Evolutionary conservation across 2,329 filamentous ascomycete species (phyloP).

Genomic region (Sporothrix luriei): DNA sequence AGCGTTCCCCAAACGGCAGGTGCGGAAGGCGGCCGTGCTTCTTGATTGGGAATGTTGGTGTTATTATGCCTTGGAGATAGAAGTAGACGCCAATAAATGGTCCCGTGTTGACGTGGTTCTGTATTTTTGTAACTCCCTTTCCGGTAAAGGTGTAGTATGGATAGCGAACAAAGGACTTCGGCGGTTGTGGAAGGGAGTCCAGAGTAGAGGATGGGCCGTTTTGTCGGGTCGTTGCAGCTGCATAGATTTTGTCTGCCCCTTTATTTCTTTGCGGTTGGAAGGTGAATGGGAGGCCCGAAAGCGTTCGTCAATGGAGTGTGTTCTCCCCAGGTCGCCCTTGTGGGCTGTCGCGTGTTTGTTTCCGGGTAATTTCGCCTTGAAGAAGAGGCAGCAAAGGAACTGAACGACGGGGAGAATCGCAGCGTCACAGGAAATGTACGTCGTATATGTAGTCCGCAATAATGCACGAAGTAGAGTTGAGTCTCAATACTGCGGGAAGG

Average conservation of each 20-base stretch:
- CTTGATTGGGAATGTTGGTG: slow-evolving; percentile 8
- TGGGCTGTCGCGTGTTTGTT: slow-evolving; percentile 13
- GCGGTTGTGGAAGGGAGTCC: slow-evolving; percentile 26
- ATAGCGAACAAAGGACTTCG: neutral
- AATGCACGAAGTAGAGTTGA: slow-evolving; percentile 13
- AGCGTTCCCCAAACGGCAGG: slow-evolving; percentile 6
- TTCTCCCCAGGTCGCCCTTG: neutral
- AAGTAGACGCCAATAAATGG: neutral
- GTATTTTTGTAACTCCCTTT: neutral
- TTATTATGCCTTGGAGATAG: slow-evolving; percentile 5
- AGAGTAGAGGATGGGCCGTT: slow-evolving; percentile 24
- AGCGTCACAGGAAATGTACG: neutral
- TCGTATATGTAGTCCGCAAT: neutral
- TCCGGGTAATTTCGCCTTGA: neutral
- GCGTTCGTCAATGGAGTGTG: neutral
- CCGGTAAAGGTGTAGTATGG: slow-evolving; percentile 10
- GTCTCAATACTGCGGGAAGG: slow-evolving; percentile 14
- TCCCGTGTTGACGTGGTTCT: neutral
- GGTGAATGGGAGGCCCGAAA: neutral
- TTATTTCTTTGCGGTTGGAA: neutral
- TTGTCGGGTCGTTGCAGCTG: neutral
- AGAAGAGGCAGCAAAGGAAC: neutral
- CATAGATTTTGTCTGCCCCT: neutral
- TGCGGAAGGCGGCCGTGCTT: slow-evolving; percentile 18
- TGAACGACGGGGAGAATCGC: neutral